phyloP scores from a whole-genome alignment of 2,329 filamentous ascomycete genomes.

The Colletotrichum lini region DNA sequence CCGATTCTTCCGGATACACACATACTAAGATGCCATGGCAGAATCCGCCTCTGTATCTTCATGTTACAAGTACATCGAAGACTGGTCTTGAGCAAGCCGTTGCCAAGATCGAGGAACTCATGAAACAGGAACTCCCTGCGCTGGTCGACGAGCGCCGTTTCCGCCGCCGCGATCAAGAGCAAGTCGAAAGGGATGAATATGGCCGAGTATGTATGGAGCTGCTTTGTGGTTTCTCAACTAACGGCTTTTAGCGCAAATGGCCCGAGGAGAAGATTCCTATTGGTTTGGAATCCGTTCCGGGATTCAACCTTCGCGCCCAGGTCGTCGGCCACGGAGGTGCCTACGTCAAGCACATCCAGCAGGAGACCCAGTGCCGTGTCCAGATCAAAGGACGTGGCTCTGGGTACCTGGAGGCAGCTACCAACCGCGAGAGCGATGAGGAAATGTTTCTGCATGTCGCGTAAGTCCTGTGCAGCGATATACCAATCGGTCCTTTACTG shows the following conservation, averaged over 20 bases:
- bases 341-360: constrained; percentile 98
- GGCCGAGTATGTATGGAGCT: constrained; percentile 78
- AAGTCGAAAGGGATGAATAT: constrained; percentile 90
- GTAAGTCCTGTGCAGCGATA: constrained; percentile 66
- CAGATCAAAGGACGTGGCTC: constrained; percentile 98
- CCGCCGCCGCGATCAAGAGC: constrained; percentile 84
- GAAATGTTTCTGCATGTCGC: constrained; percentile 97
- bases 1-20: neutral
- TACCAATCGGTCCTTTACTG: constrained; percentile 45
- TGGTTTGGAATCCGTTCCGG: constrained; percentile 88
- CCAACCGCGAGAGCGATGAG: constrained; percentile 93
- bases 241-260: constrained; percentile 88
- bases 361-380: constrained; percentile 93
- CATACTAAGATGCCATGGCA: constrained; percentile 55
- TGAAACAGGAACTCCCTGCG: constrained; percentile 95
- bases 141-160: constrained; percentile 96
- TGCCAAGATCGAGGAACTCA: constrained; percentile 90
- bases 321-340: constrained; percentile 95
- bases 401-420: constrained; percentile 91
- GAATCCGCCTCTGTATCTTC: constrained; percentile 95
- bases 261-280: constrained; percentile 96
- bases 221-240: constrained; percentile 19
- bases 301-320: constrained; percentile 96
- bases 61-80: constrained; percentile 93
- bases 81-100: constrained; percentile 92